Base-by-base conservation (phyloP, 2,329 filamentous ascomycete species). In the Fusarium brevicatenulatum region DNA sequence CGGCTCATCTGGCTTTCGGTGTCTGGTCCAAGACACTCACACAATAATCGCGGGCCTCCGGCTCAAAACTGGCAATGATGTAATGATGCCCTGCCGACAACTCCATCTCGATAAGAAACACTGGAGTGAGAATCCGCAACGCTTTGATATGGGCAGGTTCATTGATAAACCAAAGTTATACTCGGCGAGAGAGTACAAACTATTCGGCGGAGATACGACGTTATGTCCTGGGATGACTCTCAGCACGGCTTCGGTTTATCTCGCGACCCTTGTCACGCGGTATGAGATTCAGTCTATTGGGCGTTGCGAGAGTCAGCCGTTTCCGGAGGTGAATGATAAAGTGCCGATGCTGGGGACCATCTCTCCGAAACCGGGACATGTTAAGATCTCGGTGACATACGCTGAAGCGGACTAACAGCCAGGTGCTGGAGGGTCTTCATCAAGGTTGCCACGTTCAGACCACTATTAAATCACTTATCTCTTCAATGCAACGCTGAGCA, bases 181-280 rank as follows among this genome's bases (percentile, higher is more conserved):
- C 2, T 30, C 15, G 1, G 28, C 39, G 2, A 37, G 21, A 28
- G 28, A 9, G 0, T 66, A 59, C 13, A 66, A 42, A 6, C 64
- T 46, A 1, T 67, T 47, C 19, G 46, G 64, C 4, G 34, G 62
- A 1, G 46, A 52, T 4, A 5, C n/a, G 3, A 19, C 39, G 0
- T 34, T 46, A 8, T 66, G 44, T 19, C 34, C 52, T 16, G 44
- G 39, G 4, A 23, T 7, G 61, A 1, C 30, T 50, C 9, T 10
- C 52, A 4, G 52, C 25, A 0, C 63, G 32, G 16, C 34, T 4
- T 25, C 49, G 10, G 37, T n/a, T 4, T 32, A 67, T 10, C 40
- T 68, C 4, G 63, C 54, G 11, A 67, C 13, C 16, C 19, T 68
- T 28, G 18, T 61, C 5, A 67, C 42, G 5, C 52, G 63, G 3